Conservation (phyloP, 2,329 filamentous ascomycete genomes). For the Colletotrichum sp. region DNA sequence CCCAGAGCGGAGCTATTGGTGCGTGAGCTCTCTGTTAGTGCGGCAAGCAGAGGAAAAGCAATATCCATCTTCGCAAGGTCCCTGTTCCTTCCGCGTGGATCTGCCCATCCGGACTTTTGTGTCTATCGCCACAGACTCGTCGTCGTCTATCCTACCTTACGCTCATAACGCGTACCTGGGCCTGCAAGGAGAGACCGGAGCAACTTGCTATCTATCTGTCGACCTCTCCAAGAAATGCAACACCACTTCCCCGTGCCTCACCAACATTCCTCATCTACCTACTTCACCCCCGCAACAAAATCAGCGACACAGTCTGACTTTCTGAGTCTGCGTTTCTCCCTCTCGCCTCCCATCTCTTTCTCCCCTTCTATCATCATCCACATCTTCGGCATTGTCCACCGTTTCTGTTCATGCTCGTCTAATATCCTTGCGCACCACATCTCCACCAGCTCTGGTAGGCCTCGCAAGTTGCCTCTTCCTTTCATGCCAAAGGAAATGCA, state of each 20-base stretch:
- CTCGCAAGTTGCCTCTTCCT: not conserved
- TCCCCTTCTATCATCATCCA: not conserved
- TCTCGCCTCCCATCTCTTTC: constrained; percentile 15
- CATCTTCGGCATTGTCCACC: not conserved
- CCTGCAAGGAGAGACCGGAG: constrained; percentile 18
- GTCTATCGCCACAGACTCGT: constrained; percentile 17
- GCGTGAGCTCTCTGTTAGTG: constrained; percentile 22
- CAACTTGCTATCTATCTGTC: constrained; percentile 4
- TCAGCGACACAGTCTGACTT: constrained; percentile 26
- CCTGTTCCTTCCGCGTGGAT: constrained; percentile 21
- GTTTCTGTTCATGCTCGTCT: not conserved
- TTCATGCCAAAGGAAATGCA: constrained; percentile 5
- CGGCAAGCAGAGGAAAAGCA: constrained; percentile 24
- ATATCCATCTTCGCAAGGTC: constrained; percentile 16
- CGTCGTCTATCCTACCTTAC: constrained; percentile 3
- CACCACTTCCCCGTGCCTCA: constrained; percentile 8
- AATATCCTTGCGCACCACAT: not conserved
- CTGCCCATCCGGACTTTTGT: not conserved
- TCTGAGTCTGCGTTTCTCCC: constrained; percentile 22
- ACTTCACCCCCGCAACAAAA: constrained; percentile 24
- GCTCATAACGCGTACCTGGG: constrained; percentile 7
- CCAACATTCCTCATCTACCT: constrained; percentile 23
- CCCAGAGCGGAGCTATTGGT: constrained; percentile 22
- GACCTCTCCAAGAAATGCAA: constrained; percentile 23
- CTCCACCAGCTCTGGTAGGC: not conserved